Percentiles rank a stretch among this genome's conserved stretches.
Conservation (phyloP, 2,329 filamentous ascomycete genomes). For the Sporothrix humicola region DNA sequence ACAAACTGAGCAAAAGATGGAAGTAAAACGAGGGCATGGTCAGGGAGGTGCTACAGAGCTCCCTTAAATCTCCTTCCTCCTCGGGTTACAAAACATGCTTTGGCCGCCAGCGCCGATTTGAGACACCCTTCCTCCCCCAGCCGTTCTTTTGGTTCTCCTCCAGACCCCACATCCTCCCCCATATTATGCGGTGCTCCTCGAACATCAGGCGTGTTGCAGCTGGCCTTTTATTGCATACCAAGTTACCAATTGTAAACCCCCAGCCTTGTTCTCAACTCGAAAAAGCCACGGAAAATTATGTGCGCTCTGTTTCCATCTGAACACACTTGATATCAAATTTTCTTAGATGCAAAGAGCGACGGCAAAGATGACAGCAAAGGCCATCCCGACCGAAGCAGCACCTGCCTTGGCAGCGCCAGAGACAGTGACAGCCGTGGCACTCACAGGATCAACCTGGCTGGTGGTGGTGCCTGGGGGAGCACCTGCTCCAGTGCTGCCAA, state of each 20-base stretch:
- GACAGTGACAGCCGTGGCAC: conserved; percentile 43
- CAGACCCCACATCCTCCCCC: neutral
- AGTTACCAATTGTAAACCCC: neutral
- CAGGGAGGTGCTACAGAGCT: conserved; percentile 1
- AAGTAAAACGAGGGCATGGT: conserved; percentile 2
- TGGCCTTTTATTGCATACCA: neutral
- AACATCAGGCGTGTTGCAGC: neutral
- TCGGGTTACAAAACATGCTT: conserved; percentile 18
- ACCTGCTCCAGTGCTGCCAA: conserved; percentile 12
- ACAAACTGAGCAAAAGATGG: neutral
- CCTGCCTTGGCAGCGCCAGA: conserved; percentile 35
- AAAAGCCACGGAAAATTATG: neutral
- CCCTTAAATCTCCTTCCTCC: neutral
- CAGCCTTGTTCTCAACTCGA: neutral
- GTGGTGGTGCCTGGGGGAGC: conserved; percentile 40
- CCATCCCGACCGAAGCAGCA: conserved; percentile 45
- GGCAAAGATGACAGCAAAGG: conserved; percentile 46
- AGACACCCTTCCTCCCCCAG: conserved; percentile 10
- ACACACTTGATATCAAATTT: too few relatives aligned
- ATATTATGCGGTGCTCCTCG: conserved; percentile 3
- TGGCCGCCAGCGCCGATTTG: conserved; percentile 3
- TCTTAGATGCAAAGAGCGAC: conserved; percentile 38
- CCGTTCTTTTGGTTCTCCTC: neutral
- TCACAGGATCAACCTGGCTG: conserved; percentile 38
- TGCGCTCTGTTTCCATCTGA: neutral